Percentiles rank a stretch among this genome's conserved stretches.
Conservation (phyloP, 2,329 filamentous ascomycete species). For the Cladobotryum mycophilum region DNA sequence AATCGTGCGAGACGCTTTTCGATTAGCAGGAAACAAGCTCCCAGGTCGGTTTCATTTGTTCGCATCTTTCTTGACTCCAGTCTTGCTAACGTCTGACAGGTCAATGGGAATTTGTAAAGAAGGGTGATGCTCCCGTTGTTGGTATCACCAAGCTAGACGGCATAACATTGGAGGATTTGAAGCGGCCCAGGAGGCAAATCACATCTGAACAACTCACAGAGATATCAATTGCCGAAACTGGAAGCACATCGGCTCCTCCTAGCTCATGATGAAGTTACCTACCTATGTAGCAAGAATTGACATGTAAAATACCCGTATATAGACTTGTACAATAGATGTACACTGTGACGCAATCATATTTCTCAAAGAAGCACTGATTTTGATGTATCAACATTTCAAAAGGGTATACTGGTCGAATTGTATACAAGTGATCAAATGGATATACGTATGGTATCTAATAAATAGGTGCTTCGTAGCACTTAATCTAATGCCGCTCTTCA, state of each 20-base stretch:
- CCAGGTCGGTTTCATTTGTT: conserved; percentile 56
- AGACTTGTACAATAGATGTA: conserved; percentile 19
- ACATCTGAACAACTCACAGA: conserved; percentile 37
- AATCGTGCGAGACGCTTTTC: conserved; percentile 86
- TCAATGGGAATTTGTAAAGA: conserved; percentile 89
- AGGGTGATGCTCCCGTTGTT: conserved; percentile 82
- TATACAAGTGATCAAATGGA: too few relatives aligned
- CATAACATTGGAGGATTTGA: conserved; percentile 75
- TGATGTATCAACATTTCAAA: too few relatives aligned
- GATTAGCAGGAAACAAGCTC: conserved; percentile 89
- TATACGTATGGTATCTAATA: too few relatives aligned
- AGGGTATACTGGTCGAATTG: too few relatives aligned
- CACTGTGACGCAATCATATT: conserved; percentile 1
- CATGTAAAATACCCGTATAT: conserved; percentile 19
- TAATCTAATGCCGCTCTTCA: too few relatives aligned
- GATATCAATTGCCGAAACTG: conserved; percentile 26
- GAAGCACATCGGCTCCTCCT: conserved; percentile 29
- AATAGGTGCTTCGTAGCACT: too few relatives aligned
- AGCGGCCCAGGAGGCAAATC: conserved; percentile 66
- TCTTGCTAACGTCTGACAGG: conserved; percentile 37
- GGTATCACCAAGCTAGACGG: conserved; percentile 88
- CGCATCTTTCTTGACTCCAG: not conserved
- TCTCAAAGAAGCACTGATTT: not conserved
- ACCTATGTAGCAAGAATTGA: conserved; percentile 13
- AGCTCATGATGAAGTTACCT: conserved; percentile 19